Evolutionary conservation across 2,329 filamentous ascomycete species (phyloP).

Genomic region (Lachnellula subtilissima): DNA sequence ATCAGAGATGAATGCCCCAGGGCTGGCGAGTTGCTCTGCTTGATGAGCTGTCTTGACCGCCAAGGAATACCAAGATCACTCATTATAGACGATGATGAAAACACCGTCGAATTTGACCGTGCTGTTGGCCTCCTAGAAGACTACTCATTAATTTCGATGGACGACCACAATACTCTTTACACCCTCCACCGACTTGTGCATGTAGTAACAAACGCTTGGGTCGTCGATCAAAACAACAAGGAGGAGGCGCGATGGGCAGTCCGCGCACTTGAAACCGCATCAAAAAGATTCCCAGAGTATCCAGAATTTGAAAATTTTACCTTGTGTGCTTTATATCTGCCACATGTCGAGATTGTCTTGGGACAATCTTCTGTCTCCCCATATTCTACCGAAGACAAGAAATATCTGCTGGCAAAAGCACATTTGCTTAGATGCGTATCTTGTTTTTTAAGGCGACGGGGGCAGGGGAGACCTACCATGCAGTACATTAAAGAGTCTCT

Average conservation of each 20-base stretch:
- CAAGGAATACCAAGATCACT: slow-evolving; percentile 22
- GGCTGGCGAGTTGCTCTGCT: slow-evolving; percentile 17
- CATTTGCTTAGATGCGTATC: too few relatives aligned
- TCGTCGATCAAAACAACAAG: not conserved
- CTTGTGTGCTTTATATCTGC: too few relatives aligned
- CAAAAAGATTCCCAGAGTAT: not conserved
- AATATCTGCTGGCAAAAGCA: too few relatives aligned
- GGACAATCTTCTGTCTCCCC: too few relatives aligned
- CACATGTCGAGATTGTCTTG: too few relatives aligned
- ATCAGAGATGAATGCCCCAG: slow-evolving; percentile 26
- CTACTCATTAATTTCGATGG: slow-evolving; percentile 35
- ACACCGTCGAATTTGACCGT: slow-evolving; percentile 26
- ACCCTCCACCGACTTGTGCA: slow-evolving; percentile 20
- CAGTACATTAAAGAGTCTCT: too few relatives aligned
- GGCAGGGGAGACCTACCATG: too few relatives aligned
- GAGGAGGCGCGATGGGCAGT: not conserved
- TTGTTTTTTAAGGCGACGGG: too few relatives aligned
- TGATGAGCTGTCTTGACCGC: slow-evolving; percentile 21
- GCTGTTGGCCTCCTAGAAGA: slow-evolving; percentile 34
- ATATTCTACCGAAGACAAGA: too few relatives aligned
- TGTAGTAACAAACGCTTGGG: slow-evolving; percentile 21
- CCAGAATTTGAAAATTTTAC: too few relatives aligned
- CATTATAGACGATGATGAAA: not conserved
- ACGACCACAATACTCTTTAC: slow-evolving; percentile 9
- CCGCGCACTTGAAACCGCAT: not conserved